Base-by-base conservation (phyloP, 371 early-diverging fungal species). In the Lichtheimia hyalospora region DNA sequence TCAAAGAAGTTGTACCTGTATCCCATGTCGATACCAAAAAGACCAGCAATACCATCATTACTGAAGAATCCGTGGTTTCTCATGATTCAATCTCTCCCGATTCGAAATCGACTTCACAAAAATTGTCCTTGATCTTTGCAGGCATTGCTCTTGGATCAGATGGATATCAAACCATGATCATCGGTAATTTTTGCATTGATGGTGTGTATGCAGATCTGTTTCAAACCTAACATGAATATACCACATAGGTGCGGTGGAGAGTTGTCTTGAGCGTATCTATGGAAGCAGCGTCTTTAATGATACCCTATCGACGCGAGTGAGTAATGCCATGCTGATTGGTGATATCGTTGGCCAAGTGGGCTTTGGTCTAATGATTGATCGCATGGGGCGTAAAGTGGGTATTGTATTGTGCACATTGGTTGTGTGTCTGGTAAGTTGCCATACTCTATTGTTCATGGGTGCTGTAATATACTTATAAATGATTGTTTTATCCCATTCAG, bases 331-430 rank as follows among this genome's bases (percentile, higher is more conserved):
- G 58, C 34, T 67, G 25, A 67, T 67, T 34, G 67, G 67, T 51
- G 59, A 67, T 27, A 67, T 67, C 50, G 48, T 67, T 34, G 67
- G 67, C 34, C 64, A 64, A 50, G 49, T 64, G 0, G 62, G 56
- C 13, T 62, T 69, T 62, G 64, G 69, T 61, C 15, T 67, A 2
- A 49, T 73, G 27, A 73, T 73, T 52, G 73, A 73, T 58, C 67
- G 73, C 27, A 10, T 73, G 7, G 73, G 73, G 13, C 54, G 73
- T 40, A 73, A 73, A 49, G 67, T 73, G 43, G 73, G 73, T 49
- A 69, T 73, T 50, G 20, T 73, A 18, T 46, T 68, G 0, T 69
- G 70, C 34, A 34, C 34, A 34, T 10, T 34, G 34, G 34, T 34
- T 34, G 34, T 34, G 34, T 34, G 34, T 34, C 4, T 61, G 18